Base-by-base conservation (phyloP, 345 rosid species). In the Hibiscus trionum region DNA sequence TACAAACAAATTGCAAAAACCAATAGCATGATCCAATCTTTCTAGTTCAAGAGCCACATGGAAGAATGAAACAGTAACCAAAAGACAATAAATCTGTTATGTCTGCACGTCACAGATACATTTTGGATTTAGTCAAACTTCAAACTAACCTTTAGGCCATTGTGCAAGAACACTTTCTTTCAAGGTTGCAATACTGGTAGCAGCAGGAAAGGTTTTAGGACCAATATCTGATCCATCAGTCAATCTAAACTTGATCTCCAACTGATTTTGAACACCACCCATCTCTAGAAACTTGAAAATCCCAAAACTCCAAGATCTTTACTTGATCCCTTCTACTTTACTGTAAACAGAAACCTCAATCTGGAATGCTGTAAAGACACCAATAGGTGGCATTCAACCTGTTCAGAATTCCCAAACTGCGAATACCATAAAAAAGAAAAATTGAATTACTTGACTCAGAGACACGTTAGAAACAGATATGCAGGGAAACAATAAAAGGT, bases 151-250 rank as follows among this genome's bases (percentile, higher is more conserved):
- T 90, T 84, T 89, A 33, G 99, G 99, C 99, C 97, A 95, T 52
- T 92, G 90, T 81, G 99, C 87, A 63, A 95, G 90, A 71, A 95
- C 72, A 79, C 84, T 89, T 79, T 95, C 99, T 83, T 95, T 95
- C 90, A 95, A 84, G 27, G 92, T 86, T 9, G 91, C 83, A 68
- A 95, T 88, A 73, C 97, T 90, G 14, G 99, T 86, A 73, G 97
- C 96, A 77, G 88, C 86, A 62, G 97, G 88, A 82, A 88, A 95
- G 72, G 86, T 70, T 83, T 79, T 89, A 69, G 99, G 99, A 64
- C 99, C 99, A 8, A 95, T 95, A 86, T 95, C 99, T 0, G 97
- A 86, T 75, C 97, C 97, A 76, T 95, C 99, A 3, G 82, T 82
- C 83, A 95, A 85, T 44, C 97, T 88, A 81, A 95, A 95, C 86